These are phyloP conservation scores for Nicotiana tabacum DNA, from an alignment of 257 asterid species.

Conservation along the genomic window DNA sequence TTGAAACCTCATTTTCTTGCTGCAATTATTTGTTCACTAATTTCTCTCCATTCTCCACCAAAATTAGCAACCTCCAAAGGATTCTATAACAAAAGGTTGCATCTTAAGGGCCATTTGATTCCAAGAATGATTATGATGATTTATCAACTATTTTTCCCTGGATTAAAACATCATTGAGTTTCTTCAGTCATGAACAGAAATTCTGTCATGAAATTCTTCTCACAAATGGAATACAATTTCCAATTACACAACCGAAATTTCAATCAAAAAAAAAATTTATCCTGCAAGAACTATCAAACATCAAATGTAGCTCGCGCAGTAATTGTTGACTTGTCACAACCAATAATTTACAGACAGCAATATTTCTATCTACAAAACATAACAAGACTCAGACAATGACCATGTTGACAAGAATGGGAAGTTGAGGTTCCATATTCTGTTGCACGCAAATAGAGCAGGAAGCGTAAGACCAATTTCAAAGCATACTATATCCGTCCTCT, in stretches of 20 bases:
- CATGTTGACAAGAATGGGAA: not conserved
- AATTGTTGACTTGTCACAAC: not conserved
- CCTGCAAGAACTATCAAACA: not conserved
- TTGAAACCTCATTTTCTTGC: too few species aligned
- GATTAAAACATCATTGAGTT: not conserved
- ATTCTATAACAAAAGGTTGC: not conserved
- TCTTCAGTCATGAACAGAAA: not conserved
- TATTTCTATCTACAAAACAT: not conserved
- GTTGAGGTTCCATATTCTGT: not conserved
- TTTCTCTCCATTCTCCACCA: too few species aligned
- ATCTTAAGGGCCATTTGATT: not conserved
- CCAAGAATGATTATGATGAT: not conserved
- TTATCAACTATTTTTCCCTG: not conserved
- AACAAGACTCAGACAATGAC: not conserved
- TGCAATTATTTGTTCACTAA: too few species aligned
- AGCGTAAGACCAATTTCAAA: conserved; percentile 17
- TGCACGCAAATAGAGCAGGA: not conserved
- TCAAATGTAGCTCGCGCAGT: not conserved
- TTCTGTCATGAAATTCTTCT: not conserved
- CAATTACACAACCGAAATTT: conserved; percentile 7
- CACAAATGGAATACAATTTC: not conserved
- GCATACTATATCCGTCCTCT: conserved; percentile 55
- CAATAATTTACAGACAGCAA: not conserved
- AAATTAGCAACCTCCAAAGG: not conserved
- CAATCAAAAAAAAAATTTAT: not conserved